A percentile compares a stretch with the other conserved stretches of the same genome.
phyloP scores from a whole-genome alignment of 306 rosid species.

The Prosopis cineraria region DNA sequence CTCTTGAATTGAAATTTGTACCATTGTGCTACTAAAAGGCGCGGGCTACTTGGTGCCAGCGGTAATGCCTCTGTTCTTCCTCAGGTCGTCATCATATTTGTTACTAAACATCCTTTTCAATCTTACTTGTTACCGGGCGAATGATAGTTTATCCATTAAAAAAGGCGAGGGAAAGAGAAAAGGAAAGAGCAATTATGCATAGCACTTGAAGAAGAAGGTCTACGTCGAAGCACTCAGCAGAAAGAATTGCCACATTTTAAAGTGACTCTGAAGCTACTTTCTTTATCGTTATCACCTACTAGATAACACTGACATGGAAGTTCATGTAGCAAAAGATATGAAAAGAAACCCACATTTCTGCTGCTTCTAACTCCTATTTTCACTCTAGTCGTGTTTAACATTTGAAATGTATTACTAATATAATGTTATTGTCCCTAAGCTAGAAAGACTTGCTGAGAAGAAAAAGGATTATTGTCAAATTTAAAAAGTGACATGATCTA shows the following conservation, averaged over 20 bases:
- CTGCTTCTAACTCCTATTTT: background rate
- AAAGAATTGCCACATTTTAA: background rate
- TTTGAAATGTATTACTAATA: background rate
- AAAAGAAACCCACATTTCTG: background rate
- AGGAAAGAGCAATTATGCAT: background rate
- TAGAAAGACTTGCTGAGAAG: no score
- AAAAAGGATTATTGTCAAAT: background rate
- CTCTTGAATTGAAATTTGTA: constrained; percentile 39
- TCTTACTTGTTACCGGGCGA: constrained; percentile 16
- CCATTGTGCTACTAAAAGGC: constrained; percentile 32
- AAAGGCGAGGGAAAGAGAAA: background rate
- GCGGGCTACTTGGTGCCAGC: constrained; percentile 28
- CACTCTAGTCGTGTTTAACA: background rate
- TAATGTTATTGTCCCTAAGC: no score
- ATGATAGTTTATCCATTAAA: constrained; percentile 30
- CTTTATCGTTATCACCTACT: background rate
- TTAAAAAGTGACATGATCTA: background rate
- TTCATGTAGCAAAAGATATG: background rate
- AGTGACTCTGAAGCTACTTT: background rate
- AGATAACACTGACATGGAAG: background rate
- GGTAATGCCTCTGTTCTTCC: constrained; percentile 6
- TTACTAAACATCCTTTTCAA: constrained; percentile 35
- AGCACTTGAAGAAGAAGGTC: background rate
- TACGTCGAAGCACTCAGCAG: constrained; percentile 3
- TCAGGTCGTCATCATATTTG: background rate